These are phyloP conservation scores for Penicillium macrosclerotiorum DNA, from an alignment of 495 filamentous ascomycete genomes.

Conservation along the genomic window DNA sequence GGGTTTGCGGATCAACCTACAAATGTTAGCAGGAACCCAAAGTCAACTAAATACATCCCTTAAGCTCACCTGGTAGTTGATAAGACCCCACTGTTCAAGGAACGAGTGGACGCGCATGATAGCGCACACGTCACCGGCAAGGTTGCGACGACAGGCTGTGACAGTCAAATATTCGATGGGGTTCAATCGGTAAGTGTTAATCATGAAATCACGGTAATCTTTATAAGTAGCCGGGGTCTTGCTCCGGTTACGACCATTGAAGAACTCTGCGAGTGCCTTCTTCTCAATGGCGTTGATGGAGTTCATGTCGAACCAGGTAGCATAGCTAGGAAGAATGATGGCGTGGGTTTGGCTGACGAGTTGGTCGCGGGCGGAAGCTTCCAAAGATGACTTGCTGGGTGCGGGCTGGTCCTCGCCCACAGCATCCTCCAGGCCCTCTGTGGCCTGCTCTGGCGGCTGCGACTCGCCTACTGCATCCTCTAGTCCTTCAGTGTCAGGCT, in stretches of 20 bases:
- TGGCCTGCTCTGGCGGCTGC: constrained; percentile 21
- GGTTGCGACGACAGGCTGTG: constrained; percentile 92
- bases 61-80: constrained; percentile 85
- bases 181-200: constrained; percentile 96
- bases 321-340: constrained; percentile 94
- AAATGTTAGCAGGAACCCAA: constrained; percentile 5
- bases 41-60: background rate
- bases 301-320: constrained; percentile 98
- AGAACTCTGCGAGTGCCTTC: constrained; percentile 93
- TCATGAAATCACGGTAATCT: constrained; percentile 99
- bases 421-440: constrained; percentile 39
- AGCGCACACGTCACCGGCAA: constrained; percentile 96
- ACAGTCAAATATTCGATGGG: constrained; percentile 95
- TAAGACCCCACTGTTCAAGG: constrained; percentile 98
- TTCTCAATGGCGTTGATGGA: constrained; percentile 81
- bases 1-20: constrained; percentile 91
- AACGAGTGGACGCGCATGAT: constrained; percentile 99
- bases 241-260: constrained; percentile 95
- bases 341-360: constrained; percentile 88
- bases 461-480: constrained; percentile 41
- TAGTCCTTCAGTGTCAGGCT: constrained; percentile 54
- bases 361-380: constrained; percentile 83
- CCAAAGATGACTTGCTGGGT: constrained; percentile 75
- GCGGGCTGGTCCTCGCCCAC: constrained; percentile 45
- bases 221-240: constrained; percentile 98